Evolutionary conservation across 1,284 basidiomycete genomes (phyloP).

Genomic region (Pascua sp.): DNA sequence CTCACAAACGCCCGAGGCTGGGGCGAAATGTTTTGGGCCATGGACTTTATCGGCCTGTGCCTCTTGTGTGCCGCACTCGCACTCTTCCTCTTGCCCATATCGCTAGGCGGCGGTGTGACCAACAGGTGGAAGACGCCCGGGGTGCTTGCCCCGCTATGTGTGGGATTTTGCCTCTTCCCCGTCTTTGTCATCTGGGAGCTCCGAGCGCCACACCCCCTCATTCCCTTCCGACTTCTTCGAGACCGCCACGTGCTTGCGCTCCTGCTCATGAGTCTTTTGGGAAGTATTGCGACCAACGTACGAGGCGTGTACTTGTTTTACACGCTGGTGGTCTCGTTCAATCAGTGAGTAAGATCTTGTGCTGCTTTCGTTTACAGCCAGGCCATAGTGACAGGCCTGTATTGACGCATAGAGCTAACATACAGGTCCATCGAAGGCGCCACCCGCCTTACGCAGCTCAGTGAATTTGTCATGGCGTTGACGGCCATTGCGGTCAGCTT

Average conservation of each 20-base stretch:
- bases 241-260: constrained; percentile 45
- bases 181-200: constrained; percentile 47
- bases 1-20: not conserved
- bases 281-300: constrained; percentile 40
- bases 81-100: constrained; percentile 44
- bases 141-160: constrained; percentile 45
- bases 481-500: constrained; percentile 43
- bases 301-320: constrained; percentile 43
- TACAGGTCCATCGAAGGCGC: constrained; percentile 25
- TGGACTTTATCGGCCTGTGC: constrained; percentile 48
- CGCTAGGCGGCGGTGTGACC: constrained; percentile 38
- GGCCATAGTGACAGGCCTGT: too few species aligned
- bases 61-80: constrained; percentile 24
- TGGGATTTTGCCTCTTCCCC: constrained; percentile 43
- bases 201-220: constrained; percentile 42
- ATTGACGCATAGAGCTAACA: too few species aligned
- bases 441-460: constrained; percentile 43
- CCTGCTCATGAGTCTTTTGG: constrained; percentile 39
- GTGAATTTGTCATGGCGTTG: constrained; percentile 46
- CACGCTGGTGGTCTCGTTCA: constrained; percentile 43
- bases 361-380: too few species aligned
- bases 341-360: constrained; percentile 16
- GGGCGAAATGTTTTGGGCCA: constrained; percentile 45
- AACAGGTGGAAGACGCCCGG: constrained; percentile 35
- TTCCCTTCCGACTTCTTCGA: constrained; percentile 47